Conservation (phyloP, 805 yeast genomes). For the Pichia kluyveri region DNA sequence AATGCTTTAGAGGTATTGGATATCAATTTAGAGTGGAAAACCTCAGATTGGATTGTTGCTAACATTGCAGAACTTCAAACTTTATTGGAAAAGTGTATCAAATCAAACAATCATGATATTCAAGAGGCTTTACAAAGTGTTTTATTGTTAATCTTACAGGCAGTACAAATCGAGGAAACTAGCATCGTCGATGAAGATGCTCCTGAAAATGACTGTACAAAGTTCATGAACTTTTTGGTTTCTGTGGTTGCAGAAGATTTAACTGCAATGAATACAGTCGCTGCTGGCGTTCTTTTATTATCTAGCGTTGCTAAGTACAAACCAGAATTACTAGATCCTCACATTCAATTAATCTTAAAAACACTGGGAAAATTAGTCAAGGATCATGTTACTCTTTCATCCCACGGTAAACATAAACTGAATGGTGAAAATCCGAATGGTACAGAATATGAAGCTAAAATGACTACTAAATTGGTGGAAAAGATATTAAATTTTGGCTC, state of each 20-base stretch:
- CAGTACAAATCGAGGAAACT: conserved; percentile 41
- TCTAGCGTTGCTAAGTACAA: conserved; percentile 74
- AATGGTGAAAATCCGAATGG: conserved; percentile 15
- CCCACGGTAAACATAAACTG: conserved; percentile 29
- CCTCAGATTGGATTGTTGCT: conserved; percentile 67
- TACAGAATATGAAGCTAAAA: conserved; percentile 64
- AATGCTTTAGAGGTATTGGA: conserved; percentile 88
- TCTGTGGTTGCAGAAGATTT: conserved; percentile 75
- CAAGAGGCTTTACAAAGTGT: conserved; percentile 80
- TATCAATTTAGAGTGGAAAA: conserved; percentile 72
- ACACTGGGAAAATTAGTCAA: conserved; percentile 84
- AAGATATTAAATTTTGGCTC: conserved; percentile 72
- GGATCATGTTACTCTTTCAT: conserved; percentile 68
- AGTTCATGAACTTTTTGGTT: conserved; percentile 50
- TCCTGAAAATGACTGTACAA: conserved; percentile 37
- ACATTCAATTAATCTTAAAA: conserved; percentile 71
- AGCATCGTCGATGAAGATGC: conserved; percentile 37
- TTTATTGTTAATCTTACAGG: conserved; percentile 55
- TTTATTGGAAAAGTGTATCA: conserved; percentile 70
- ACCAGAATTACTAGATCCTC: conserved; percentile 66
- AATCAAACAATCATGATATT: conserved; percentile 75
- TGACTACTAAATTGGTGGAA: conserved; percentile 68
- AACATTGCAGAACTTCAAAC: conserved; percentile 63
- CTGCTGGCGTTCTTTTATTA: conserved; percentile 77
- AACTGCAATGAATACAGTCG: conserved; percentile 58